Conservation (phyloP, 768 basidiomycete genomes). For the Basidioascus undulatus region DNA sequence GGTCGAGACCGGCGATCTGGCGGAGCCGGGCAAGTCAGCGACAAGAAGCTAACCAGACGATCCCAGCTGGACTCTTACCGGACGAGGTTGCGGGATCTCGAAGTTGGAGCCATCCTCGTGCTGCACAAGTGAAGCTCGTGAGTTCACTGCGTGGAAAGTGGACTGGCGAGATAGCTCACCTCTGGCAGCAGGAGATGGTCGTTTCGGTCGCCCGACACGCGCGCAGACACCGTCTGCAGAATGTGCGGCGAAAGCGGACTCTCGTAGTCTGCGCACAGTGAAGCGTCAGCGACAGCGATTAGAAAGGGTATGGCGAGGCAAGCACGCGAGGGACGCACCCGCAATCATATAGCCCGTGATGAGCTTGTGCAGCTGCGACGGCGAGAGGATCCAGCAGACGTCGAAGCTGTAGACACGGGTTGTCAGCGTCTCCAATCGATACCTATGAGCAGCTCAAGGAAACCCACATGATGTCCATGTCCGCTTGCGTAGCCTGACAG, state of each 20-base stretch:
- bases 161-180: no score
- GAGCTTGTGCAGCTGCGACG: slow-evolving; percentile 97
- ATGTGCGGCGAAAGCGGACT: slow-evolving; percentile 96
- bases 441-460: background rate
- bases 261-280: slow-evolving; percentile 95
- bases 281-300: background rate
- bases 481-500: slow-evolving; percentile 58
- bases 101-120: no score
- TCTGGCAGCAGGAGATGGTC: slow-evolving; percentile 92
- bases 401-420: slow-evolving; percentile 8
- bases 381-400: slow-evolving; percentile 99
- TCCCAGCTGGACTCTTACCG: no score
- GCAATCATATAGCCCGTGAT: slow-evolving; percentile 30
- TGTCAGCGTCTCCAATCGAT: background rate
- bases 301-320: no score
- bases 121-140: no score
- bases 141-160: no score
- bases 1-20: no score
- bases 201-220: slow-evolving; percentile 86
- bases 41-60: no score
- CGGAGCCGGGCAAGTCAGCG: no score
- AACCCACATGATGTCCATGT: slow-evolving; percentile 96
- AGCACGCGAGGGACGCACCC: background rate
- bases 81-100: no score
- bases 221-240: slow-evolving; percentile 78